Evolutionary conservation across 2,329 filamentous ascomycete species (phyloP), one percentile per base, ranked within the genome.

Genomic region (Purpureocillium lavendulum): DNA sequence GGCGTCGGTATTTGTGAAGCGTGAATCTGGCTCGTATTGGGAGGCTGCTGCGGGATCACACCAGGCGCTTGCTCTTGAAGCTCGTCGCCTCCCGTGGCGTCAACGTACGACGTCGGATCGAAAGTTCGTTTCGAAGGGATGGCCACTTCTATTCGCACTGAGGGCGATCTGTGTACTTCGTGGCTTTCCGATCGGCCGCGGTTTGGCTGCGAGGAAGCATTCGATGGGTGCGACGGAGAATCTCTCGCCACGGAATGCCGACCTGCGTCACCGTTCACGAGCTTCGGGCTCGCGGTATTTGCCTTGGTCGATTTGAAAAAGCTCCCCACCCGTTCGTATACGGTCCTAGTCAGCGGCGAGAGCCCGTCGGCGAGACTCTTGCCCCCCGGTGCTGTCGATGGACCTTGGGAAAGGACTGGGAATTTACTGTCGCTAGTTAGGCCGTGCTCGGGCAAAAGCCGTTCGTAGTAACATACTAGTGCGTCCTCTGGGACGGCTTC

Each of bases 401-500:
- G 40, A 7, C 44, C 46, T 48, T 48, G 56, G 30, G 45, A 55
- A 40, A 51, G 47, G 32, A 48, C 48, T 41, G 55, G 59, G 58
- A 82, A 81, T 49, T 77, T 71, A 60, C 77, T 81, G 45, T 34
- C 39, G 38, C 37, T 35, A 26, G 56, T 66, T 43, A 63, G 55
- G 46, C 38, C 39, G 32, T 12, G 26, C 4, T 30, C 31, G n/a
- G 29, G 16, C 10, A 17, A 18, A 31, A 28, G 7, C 21, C 5
- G 18, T 21, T 17, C 9, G 16, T 12, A 11, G 29, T 30, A 38
- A 53, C 69, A 57, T 63, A 85, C 82, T 77, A 86, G 52, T 82
- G 66, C 9, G 83, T 82, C 46, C 84, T 67, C 44, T 81, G 80
- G n/a, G 81, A 75, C 2, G 80, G 74, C 53, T 80, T 79, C 40